Base-by-base conservation (phyloP, 257 asterid species). In the Verbena officinalis region DNA sequence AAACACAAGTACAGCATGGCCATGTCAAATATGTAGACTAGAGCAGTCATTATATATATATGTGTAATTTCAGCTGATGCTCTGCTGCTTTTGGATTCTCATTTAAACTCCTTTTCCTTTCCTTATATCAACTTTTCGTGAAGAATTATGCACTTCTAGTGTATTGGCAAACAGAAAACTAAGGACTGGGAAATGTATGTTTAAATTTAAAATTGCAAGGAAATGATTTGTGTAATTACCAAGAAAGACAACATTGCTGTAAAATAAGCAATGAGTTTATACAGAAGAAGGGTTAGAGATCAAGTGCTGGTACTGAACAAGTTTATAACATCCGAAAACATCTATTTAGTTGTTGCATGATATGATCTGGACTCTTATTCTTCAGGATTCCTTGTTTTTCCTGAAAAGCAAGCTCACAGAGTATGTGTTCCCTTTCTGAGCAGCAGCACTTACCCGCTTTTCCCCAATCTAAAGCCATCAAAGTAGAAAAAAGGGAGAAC, bases 371-470 rank as follows among this genome's bases (percentile, higher is more conserved):
- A 8, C 42, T 63, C 55, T 24, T 46, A 7, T 55, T 27, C 46
- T 55, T 71, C 73, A 84, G 22, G 76, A 16, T 61, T 65, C 78
- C 78, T 87, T 87, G 75, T 75, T 79, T 67, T 85, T 80, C 57
- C 83, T 90, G 21, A 89, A 85, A 46, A 92, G 95, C 79, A 92
- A 81, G 68, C 81, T 54, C 80, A 92, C 7, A 0, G 98, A 87
- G 81, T 92, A 92, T 48, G 94, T 73, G 77, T 89, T 84, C 70
- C 96, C 91, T 61, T 84, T 84, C 77, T 87, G 75, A 20, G 88
- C 88, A 8, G 97, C 97, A 55, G 79, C 93, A 65, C 81, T 88
- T 46, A 92, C 83, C 22, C 97, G 83, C 69, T 80, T 92, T 57
- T 76, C 91, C 53, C 98, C 98, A 68, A 92, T 74, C 98, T 92